phyloP scores from a whole-genome alignment of 768 basidiomycete species.

The Suillus decipiens region DNA sequence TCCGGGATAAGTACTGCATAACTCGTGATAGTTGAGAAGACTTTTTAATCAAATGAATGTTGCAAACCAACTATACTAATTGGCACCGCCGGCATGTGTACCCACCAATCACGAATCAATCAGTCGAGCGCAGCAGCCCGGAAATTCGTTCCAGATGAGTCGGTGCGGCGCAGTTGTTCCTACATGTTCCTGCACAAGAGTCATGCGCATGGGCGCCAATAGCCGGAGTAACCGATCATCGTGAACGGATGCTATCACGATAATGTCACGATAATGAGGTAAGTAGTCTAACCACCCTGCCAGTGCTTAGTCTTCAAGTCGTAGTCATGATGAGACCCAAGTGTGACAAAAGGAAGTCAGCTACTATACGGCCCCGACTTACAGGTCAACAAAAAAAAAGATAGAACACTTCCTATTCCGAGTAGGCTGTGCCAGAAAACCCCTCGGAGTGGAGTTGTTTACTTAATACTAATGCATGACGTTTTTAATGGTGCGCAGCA shows the following conservation, averaged over 20 bases:
- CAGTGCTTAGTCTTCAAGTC: neutral
- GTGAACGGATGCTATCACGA: too few species aligned
- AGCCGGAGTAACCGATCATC: too few species aligned
- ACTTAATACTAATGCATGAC: neutral
- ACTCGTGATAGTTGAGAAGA: neutral
- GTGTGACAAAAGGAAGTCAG: neutral
- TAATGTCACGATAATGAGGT: neutral
- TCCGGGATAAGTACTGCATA: neutral
- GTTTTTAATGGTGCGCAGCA: neutral
- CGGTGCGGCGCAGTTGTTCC: neutral
- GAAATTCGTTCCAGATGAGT: neutral
- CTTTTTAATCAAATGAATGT: neutral
- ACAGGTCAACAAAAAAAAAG: neutral
- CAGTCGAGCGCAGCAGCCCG: neutral
- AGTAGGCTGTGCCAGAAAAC: neutral
- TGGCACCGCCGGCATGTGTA: neutral
- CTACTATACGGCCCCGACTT: neutral
- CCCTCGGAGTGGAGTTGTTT: neutral
- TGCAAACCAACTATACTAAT: neutral
- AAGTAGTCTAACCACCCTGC: neutral
- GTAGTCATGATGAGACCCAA: neutral
- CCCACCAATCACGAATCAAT: neutral
- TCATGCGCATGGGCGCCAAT: too few species aligned
- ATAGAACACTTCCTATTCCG: neutral
- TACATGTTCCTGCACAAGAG: too few species aligned